Base-by-base conservation (phyloP, 495 filamentous ascomycete species). In the Lepidopterella palustris region DNA sequence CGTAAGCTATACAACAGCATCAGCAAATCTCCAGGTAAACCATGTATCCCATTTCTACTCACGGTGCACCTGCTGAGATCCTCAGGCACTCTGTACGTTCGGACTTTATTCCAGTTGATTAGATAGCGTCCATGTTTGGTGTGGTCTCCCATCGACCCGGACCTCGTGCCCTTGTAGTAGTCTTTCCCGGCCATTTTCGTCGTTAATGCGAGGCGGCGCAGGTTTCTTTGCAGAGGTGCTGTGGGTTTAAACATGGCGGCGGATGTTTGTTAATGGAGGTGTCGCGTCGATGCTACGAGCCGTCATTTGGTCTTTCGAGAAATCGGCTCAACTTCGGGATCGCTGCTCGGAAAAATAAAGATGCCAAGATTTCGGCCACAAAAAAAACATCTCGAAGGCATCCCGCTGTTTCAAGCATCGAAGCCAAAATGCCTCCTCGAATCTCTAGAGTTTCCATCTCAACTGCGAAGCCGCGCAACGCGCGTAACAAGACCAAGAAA, bases 131-230 rank as follows among this genome's bases (percentile, higher is more conserved):
- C 92, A 73, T 85, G 81, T 71, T 88, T 89, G 20, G 89, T 91
- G 73, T 96, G 92, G 29, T 77, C 72, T 62, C 93, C 93, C 84
- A 92, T 89, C 35, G 85, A 82, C 11, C 95, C 95, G 0, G 88
- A 83, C 23, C 92, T 80, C 59, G 83, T 97, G 70, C 95, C 95
- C 78, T 97, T 97, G 83, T 97, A 97, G 82, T 85, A 98, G 51
- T 89, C 93, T 71, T 91, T 90, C 70, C 87, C 87, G 76, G 89
- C 84, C 71, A 88, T 83, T 76, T 98, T 98, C 61, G 93, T 97
- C 4, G 88, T 96, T 55, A 98, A 79, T 20, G 78, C 76, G 45
- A 88, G 76, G 53, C 86, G 84, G 68, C 87, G 84, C 55, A 89
- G 65, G 49, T 79, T 79, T 71, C 78, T 78, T 64, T 82, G 79